Conservation (phyloP, 2,329 filamentous ascomycete species). For the Gnomoniopsis sp. region DNA sequence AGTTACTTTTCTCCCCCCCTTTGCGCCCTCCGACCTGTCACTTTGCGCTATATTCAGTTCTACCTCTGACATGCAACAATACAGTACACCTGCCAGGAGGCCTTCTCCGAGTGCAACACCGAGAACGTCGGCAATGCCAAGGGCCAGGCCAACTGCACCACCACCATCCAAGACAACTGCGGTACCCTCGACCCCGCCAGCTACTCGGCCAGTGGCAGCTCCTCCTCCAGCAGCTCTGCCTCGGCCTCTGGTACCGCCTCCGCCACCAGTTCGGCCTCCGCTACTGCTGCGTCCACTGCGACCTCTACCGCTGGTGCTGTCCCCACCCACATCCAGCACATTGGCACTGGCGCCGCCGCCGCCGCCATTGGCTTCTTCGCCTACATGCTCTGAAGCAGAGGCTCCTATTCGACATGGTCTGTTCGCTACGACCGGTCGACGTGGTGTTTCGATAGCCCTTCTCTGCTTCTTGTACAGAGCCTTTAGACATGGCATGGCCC, state of each 20-base stretch:
- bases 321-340: constrained; percentile 29
- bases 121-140: constrained; percentile 37
- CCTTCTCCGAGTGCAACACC: constrained; percentile 45
- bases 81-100: constrained; percentile 49
- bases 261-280: constrained; percentile 7
- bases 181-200: constrained; percentile 37
- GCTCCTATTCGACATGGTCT: constrained; percentile 5
- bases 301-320: constrained; percentile 23
- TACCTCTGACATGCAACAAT: constrained; percentile 16
- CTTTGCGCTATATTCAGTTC: background rate
- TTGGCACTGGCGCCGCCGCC: constrained; percentile 44
- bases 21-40: background rate
- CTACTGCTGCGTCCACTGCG: constrained; percentile 20
- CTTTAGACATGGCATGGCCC: constrained; percentile 10
- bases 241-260: constrained; percentile 4
- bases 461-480: constrained; percentile 20
- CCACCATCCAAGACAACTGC: constrained; percentile 45
- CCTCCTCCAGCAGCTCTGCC: constrained; percentile 21
- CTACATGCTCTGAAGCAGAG: constrained; percentile 41
- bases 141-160: constrained; percentile 46
- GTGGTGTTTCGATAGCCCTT: background rate
- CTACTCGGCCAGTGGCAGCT: constrained; percentile 22
- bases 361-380: constrained; percentile 51
- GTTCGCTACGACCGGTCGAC: background rate
- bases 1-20: constrained; percentile 11